A percentile compares a stretch with the other conserved stretches of the same genome.
Evolutionary conservation across 805 yeast species (phyloP).

Genomic region (Kazachstania kunashirensis): DNA sequence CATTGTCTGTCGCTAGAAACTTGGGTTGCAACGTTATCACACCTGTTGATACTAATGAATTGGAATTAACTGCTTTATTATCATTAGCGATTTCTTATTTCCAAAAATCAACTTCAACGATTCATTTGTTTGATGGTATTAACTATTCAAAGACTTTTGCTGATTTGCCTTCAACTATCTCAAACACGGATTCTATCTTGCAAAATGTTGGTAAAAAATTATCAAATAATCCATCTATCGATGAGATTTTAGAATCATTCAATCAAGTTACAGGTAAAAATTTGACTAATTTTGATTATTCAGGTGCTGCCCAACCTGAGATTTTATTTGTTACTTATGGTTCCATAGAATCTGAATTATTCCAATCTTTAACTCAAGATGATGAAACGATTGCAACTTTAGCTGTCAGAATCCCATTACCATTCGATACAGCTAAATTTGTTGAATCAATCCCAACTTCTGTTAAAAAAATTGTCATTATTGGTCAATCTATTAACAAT

Average conservation of each 20-base stretch:
- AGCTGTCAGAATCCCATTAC: conserved; percentile 67
- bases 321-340: conserved; percentile 81
- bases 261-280: conserved; percentile 19
- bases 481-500: conserved; percentile 44
- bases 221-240: conserved; percentile 14
- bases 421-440: conserved; percentile 61
- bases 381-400: conserved; percentile 48
- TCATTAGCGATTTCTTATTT: conserved; percentile 51
- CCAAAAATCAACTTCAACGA: conserved; percentile 34
- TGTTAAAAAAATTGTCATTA: conserved; percentile 51
- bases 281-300: conserved; percentile 38
- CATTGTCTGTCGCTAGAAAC: conserved; percentile 51
- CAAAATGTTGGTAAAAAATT: conserved; percentile 8
- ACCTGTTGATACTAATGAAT: conserved; percentile 53
- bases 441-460: conserved; percentile 47
- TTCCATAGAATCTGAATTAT: conserved; percentile 50
- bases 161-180: conserved; percentile 11
- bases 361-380: conserved; percentile 30
- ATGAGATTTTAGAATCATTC: conserved; percentile 21
- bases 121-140: conserved; percentile 77
- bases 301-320: conserved; percentile 43
- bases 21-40: conserved; percentile 60
- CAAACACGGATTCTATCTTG: conserved; percentile 7
- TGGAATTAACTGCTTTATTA: conserved; percentile 57
- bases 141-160: conserved; percentile 27